Evolutionary conservation across 306 rosid genomes (phyloP), one percentile per base, ranked within the genome.

Genomic region (Quercus cerris): DNA sequence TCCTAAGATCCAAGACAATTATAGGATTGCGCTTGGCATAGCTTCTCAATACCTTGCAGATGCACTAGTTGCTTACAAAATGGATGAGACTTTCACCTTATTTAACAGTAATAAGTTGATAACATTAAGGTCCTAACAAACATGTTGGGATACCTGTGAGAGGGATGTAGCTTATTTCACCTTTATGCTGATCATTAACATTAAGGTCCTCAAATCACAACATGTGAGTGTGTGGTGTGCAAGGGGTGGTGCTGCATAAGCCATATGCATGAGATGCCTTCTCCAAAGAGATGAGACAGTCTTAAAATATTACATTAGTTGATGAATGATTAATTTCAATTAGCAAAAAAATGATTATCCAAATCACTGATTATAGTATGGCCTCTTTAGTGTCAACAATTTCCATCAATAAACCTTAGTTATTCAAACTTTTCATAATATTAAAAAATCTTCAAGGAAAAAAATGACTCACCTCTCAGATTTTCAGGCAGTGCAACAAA

Each of bases 401-500:
- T 49, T 12, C 17, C 17, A 11, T 41, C 46, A 41, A 41, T 41
- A 41, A 41, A 49, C 12, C 54, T 49, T 12, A 49, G 17, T 3
- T 49, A 49, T 49, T 49, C 5, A 49, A 49, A 49, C 17, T 49
- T 12, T 49, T 49, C 54, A 49, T 3, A 12, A 12, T 49, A 49
- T 49, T 13, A 49, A 49, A 10, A 12, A 12, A 2, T 41, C 17
- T 10, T 49, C 54, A 49, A 12, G 54, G 54, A 49, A 74, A 44
- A 76, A 76, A 28, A 77, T 66, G 57, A 74, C 78, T 70, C 35
- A 90, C 98, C 94, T 90, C 82, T 85, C 46, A 93, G 92, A 88
- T 91, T 91, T 88, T 90, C 97, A n/a, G 92, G 90, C 69, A 69
- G 80, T n/a, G 98, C 92, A 67, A 90, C 70, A 70, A 93, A 93